Conservation (phyloP, 1,139 yeast species). For the Williopsis jadinii region DNA sequence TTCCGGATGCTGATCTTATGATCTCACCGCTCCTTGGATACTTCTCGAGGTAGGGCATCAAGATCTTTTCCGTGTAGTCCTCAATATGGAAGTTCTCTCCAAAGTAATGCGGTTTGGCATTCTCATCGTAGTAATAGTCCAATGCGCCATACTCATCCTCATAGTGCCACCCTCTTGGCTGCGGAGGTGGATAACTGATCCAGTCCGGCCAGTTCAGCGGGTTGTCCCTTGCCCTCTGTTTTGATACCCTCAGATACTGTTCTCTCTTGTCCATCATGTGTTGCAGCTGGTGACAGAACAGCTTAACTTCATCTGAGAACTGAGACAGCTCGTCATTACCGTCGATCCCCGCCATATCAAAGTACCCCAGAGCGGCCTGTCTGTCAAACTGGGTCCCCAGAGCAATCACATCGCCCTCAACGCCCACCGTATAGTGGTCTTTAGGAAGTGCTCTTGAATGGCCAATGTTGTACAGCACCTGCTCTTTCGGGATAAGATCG, state of each 20-base stretch:
- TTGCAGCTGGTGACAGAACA: constrained; percentile 7
- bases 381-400: constrained; percentile 17
- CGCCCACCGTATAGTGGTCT: constrained; percentile 5
- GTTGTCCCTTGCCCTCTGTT: constrained; percentile 17
- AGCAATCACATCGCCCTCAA: constrained; percentile 19
- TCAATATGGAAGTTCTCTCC: constrained; percentile 18
- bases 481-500: constrained; percentile 7
- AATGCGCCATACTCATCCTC: constrained; percentile 20
- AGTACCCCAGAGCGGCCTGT: constrained; percentile 18
- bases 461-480: constrained; percentile 13
- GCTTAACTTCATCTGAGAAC: constrained; percentile 6
- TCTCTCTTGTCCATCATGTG: constrained; percentile 10
- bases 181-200: constrained; percentile 19
- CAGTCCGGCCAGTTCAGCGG: constrained; percentile 15
- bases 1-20: constrained; percentile 1
- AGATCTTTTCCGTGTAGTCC: constrained; percentile 8
- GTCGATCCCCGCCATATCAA: constrained; percentile 6
- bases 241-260: constrained; percentile 12
- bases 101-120: constrained; percentile 16
- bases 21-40: not conserved
- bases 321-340: constrained; percentile 4
- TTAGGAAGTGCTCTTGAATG: constrained; percentile 16
- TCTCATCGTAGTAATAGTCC: constrained; percentile 18
- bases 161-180: constrained; percentile 23
- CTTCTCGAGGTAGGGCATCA: constrained; percentile 5